Percentiles rank a stretch among this genome's conserved stretches.
phyloP scores from a whole-genome alignment of 805 yeast genomes.

The Ogataea sp. region DNA sequence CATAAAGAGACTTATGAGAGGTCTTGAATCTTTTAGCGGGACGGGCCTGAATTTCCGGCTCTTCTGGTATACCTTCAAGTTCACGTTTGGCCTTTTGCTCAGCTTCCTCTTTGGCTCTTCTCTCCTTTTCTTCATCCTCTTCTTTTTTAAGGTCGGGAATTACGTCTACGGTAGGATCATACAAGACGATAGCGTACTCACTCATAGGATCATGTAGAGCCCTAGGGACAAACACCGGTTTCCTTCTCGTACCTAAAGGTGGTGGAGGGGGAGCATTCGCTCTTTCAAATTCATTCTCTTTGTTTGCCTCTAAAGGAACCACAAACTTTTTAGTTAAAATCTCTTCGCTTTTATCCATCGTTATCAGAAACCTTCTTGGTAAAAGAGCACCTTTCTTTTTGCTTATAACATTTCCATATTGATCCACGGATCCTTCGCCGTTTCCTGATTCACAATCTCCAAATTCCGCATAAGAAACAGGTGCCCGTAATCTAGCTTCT shows the following conservation, averaged over 20 bases:
- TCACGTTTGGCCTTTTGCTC: constrained; percentile 14
- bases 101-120: constrained; percentile 16
- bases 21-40: constrained; percentile 28
- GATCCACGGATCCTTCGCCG: constrained; percentile 14
- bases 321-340: constrained; percentile 42
- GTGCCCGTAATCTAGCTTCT: constrained; percentile 25
- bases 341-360: constrained; percentile 30
- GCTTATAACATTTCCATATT: constrained; percentile 18
- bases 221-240: constrained; percentile 66
- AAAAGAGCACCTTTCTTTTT: constrained; percentile 53
- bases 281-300: constrained; percentile 23
- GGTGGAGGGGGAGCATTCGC: constrained; percentile 50
- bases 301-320: constrained; percentile 47
- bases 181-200: constrained; percentile 88
- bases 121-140: constrained; percentile 17
- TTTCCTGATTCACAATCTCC: constrained; percentile 28
- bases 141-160: constrained; percentile 23
- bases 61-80: constrained; percentile 16
- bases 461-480: constrained; percentile 31
- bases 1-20: constrained; percentile 63
- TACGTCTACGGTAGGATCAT: constrained; percentile 88
- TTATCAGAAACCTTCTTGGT: constrained; percentile 41
- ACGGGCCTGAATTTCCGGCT: no score
- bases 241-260: constrained; percentile 74
- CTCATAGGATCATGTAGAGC: constrained; percentile 94